Evolutionary conservation across 345 rosid genomes (phyloP).

Genomic region (Adansonia digitata): DNA sequence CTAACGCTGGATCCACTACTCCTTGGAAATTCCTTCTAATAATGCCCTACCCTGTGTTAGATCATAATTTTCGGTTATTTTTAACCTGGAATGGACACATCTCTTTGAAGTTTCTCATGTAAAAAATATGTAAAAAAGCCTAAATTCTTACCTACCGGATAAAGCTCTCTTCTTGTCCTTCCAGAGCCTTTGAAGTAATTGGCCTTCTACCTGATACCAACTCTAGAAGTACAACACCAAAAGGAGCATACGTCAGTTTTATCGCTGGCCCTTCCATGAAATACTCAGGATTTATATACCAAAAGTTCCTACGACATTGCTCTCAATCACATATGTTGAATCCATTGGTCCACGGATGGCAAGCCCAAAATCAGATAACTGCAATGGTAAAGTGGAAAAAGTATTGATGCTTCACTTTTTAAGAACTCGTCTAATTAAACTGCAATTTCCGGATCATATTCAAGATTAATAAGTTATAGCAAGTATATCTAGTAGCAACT

Average conservation of each 20-base stretch:
- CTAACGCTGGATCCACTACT: constrained; percentile 34
- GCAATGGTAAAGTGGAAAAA: background rate
- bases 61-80: background rate
- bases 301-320: constrained; percentile 45
- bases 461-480: no score
- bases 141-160: constrained; percentile 41
- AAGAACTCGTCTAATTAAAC: background rate
- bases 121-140: background rate
- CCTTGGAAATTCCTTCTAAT: constrained; percentile 28
- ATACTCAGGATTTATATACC: constrained; percentile 57
- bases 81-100: background rate
- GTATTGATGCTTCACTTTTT: background rate
- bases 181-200: constrained; percentile 17
- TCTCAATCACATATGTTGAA: constrained; percentile 21
- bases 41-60: constrained; percentile 36
- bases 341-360: constrained; percentile 44
- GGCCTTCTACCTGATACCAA: constrained; percentile 47
- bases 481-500: no score
- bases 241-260: constrained; percentile 48
- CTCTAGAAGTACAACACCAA: constrained; percentile 51
- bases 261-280: constrained; percentile 46
- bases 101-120: no score
- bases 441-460: background rate
- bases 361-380: constrained; percentile 56
- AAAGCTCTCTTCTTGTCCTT: constrained; percentile 33